A percentile compares a stretch with the other conserved stretches of the same genome.
These are phyloP conservation scores for Plantago rigida DNA, from an alignment of 305 asterid genomes.

Conservation along the genomic window DNA sequence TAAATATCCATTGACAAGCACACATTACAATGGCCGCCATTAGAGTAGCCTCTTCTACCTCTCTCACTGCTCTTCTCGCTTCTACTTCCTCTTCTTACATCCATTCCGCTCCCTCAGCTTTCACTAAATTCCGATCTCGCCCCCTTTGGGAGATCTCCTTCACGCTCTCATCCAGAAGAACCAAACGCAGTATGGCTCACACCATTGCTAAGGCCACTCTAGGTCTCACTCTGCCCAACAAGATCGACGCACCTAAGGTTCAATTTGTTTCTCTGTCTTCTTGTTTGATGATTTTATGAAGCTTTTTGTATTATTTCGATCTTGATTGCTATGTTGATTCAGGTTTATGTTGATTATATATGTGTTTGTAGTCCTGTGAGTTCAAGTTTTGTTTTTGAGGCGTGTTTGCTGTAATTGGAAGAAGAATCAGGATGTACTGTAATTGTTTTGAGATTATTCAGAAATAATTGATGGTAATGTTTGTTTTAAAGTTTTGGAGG, in stretches of 20 bases:
- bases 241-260: constrained; percentile 63
- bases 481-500: too few relatives aligned
- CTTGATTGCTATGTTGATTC: background rate
- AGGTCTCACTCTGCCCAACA: constrained; percentile 69
- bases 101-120: constrained; percentile 29
- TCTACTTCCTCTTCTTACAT: constrained; percentile 28
- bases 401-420: too few relatives aligned
- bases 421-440: too few relatives aligned
- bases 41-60: constrained; percentile 36
- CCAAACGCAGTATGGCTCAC: constrained; percentile 52
- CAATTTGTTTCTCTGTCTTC: background rate
- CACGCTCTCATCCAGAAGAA: constrained; percentile 24
- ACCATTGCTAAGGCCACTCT: constrained; percentile 73
- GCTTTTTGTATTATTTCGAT: background rate
- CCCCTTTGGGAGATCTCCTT: constrained; percentile 27
- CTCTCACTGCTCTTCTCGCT: constrained; percentile 27
- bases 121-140: constrained; percentile 29
- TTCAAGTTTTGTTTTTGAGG: background rate
- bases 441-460: too few relatives aligned
- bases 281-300: background rate
- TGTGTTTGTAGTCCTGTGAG: background rate
- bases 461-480: too few relatives aligned
- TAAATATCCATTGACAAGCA: constrained; percentile 28
- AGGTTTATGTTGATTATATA: background rate
- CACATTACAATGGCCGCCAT: constrained; percentile 48